Base-by-base conservation (phyloP, 106 monocot species). In the Allium sativum region DNA sequence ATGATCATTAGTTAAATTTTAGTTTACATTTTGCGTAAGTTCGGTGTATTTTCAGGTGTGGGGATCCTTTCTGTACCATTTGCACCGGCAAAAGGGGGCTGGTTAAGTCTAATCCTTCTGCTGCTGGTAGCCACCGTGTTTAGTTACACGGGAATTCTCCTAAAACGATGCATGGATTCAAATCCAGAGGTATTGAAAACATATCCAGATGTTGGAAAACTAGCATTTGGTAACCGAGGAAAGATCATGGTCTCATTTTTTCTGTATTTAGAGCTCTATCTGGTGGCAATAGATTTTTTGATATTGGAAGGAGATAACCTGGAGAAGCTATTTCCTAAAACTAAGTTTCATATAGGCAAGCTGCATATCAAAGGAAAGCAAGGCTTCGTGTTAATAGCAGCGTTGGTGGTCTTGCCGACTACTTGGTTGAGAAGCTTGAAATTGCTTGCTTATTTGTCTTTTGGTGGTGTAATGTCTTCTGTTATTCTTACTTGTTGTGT, bases 61-160 rank as follows among this genome's bases (percentile, higher is more conserved):
- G 87, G 92, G 5, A 84, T 88, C 10, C 40, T 88, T 3, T 88
- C 87, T 17, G 12, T 47, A 46, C 83, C 87, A 44, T 84, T 78
- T 60, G 88, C 84, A 7, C 59, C 84, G 6, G 52, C 83, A 2
- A 56, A 74, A 14, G 88, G 75, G 16, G 88, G 88, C 18, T 88
- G 88, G 84, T 52, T 81, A 11, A 88, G 80, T 65, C 48, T 88
- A 1, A 18, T 18, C 3, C 71, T 84, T 21, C 68, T 88, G 17
- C 17, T 81, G 11, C 22, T 73, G 10, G 59, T 81, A 1, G 80
- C 77, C 13, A 56, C 20, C 21, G 52, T 84, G 4, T 84, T 80
- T 51, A 84, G 70, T 70, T 84, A 88, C 88, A 88, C 88, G 0
- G 80, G 88, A 2, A 22, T 78, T 12, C 80, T 88, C 15, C 61